Evolutionary conservation across 768 basidiomycete genomes (phyloP).

Genomic region (Boletus coccyginus): DNA sequence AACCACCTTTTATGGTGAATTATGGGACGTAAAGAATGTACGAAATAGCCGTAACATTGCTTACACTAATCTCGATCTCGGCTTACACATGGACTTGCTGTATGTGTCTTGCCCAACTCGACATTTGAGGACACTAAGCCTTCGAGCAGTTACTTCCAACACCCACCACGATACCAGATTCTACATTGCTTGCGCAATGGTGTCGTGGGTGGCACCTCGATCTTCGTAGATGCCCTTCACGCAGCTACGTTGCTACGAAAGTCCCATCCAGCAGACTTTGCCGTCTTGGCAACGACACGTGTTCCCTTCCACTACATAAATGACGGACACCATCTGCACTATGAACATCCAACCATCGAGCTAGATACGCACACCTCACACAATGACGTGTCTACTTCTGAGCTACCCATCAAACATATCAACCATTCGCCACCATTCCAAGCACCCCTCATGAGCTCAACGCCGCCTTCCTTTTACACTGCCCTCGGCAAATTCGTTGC

Average conservation of each 20-base stretch:
- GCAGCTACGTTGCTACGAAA: slow-evolving; percentile 55
- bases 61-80: slow-evolving; percentile 88
- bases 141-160: slow-evolving; percentile 73
- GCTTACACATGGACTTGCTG: slow-evolving; percentile 90
- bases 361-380: slow-evolving; percentile 35
- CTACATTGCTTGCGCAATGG: slow-evolving; percentile 88
- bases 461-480: slow-evolving; percentile 54
- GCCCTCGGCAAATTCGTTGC: slow-evolving; percentile 62
- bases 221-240: slow-evolving; percentile 80
- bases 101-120: slow-evolving; percentile 39
- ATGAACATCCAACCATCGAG: slow-evolving; percentile 73
- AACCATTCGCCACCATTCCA: slow-evolving; percentile 98
- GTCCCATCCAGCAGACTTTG: slow-evolving; percentile 50
- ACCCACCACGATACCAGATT: slow-evolving; percentile 90
- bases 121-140: neutral
- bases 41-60: slow-evolving; percentile 85
- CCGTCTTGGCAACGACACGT: slow-evolving; percentile 53
- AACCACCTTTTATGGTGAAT: slow-evolving; percentile 83
- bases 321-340: slow-evolving; percentile 79
- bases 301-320: slow-evolving; percentile 93
- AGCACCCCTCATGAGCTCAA: slow-evolving; percentile 59
- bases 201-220: slow-evolving; percentile 78
- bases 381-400: neutral
- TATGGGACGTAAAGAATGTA: slow-evolving; percentile 85
- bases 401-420: slow-evolving; percentile 53